Percentiles rank a stretch among this genome's conserved stretches.
phyloP scores from a whole-genome alignment of 2,329 filamentous ascomycete species.

The Neonectria magnoliae region DNA sequence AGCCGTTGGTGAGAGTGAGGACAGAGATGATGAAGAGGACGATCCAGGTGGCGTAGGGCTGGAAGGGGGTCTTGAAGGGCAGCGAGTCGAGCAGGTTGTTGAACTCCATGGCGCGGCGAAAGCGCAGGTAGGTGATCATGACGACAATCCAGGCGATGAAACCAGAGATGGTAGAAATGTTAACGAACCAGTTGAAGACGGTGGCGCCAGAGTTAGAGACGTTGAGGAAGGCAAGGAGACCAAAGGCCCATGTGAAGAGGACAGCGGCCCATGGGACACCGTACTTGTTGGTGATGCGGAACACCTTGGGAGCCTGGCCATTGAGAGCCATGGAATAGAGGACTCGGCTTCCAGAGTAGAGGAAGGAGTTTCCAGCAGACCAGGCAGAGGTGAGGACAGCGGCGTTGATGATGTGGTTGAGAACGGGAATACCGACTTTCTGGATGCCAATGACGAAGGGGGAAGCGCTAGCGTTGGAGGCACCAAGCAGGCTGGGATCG shows the following conservation, averaged over 20 bases:
- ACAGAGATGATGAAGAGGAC: slow-evolving; percentile 67
- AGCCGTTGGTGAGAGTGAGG: slow-evolving; percentile 78
- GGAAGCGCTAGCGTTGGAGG: slow-evolving; percentile 66
- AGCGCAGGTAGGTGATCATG: slow-evolving; percentile 67
- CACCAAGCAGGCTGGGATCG: slow-evolving; percentile 67
- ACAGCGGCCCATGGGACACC: slow-evolving; percentile 69
- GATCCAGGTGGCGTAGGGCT: slow-evolving; percentile 72
- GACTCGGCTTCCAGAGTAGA: slow-evolving; percentile 75
- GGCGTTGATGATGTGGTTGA: slow-evolving; percentile 76
- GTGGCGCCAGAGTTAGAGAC: slow-evolving; percentile 68
- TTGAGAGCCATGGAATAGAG: slow-evolving; percentile 74
- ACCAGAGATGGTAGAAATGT: slow-evolving; percentile 71
- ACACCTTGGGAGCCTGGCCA: slow-evolving; percentile 71
- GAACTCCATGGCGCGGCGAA: slow-evolving; percentile 63
- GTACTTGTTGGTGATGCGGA: slow-evolving; percentile 66
- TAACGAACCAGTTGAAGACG: slow-evolving; percentile 71
- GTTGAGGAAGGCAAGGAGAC: slow-evolving; percentile 75
- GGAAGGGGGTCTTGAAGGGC: slow-evolving; percentile 62
- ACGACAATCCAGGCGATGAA: slow-evolving; percentile 70
- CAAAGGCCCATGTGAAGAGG: slow-evolving; percentile 65
- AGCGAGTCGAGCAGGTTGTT: slow-evolving; percentile 60
- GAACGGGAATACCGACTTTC: slow-evolving; percentile 69
- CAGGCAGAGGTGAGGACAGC: slow-evolving; percentile 73
- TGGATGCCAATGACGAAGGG: slow-evolving; percentile 76
- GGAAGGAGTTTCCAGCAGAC: slow-evolving; percentile 69